Percentiles rank a stretch among this genome's conserved stretches.
These are phyloP conservation scores for Phyllosticta paracitricarpa DNA, from an alignment of 2,329 filamentous ascomycete species.

Conservation along the genomic window DNA sequence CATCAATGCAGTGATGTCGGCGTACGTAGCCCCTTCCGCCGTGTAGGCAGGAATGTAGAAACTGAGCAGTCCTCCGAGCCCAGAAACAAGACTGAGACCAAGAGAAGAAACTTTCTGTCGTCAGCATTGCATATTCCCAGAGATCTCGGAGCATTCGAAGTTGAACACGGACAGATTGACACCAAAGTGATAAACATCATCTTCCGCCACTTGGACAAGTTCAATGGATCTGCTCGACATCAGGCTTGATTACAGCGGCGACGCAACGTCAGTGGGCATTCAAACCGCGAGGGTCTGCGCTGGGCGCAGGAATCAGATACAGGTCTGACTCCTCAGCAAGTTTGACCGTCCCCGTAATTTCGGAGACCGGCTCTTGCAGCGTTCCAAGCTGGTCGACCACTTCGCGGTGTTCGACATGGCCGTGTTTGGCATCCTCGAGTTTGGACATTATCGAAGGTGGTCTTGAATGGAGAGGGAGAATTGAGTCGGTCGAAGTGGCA, in stretches of 20 bases:
- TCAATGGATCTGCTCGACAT: conserved; percentile 21
- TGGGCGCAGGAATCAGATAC: conserved; percentile 20
- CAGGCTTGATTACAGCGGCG: conserved; percentile 7
- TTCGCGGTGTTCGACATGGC: conserved; percentile 8
- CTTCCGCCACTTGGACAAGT: conserved; percentile 21
- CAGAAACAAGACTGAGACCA: conserved; percentile 30
- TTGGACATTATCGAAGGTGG: background rate
- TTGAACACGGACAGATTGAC: conserved; percentile 17
- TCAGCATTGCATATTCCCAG: background rate
- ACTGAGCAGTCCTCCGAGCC: conserved; percentile 32
- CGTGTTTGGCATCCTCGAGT: conserved; percentile 10
- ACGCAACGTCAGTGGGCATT: background rate
- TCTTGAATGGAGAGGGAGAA: background rate
- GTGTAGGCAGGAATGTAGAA: conserved; percentile 34
- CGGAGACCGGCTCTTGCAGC: conserved; percentile 8
- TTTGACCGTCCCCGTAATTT: conserved; percentile 21
- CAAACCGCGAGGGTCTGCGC: conserved; percentile 21
- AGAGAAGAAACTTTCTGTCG: conserved; percentile 27
- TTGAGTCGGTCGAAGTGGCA: background rate
- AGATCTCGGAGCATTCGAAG: background rate
- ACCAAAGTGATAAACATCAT: conserved; percentile 19
- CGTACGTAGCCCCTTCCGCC: conserved; percentile 26
- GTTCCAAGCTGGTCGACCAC: conserved; percentile 8
- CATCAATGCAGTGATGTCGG: conserved; percentile 29
- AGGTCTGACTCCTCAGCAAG: conserved; percentile 19